Percentiles rank a stretch among this genome's conserved stretches.
Conservation (phyloP, 2,329 filamentous ascomycete genomes). For the Colletotrichum caudatum region DNA sequence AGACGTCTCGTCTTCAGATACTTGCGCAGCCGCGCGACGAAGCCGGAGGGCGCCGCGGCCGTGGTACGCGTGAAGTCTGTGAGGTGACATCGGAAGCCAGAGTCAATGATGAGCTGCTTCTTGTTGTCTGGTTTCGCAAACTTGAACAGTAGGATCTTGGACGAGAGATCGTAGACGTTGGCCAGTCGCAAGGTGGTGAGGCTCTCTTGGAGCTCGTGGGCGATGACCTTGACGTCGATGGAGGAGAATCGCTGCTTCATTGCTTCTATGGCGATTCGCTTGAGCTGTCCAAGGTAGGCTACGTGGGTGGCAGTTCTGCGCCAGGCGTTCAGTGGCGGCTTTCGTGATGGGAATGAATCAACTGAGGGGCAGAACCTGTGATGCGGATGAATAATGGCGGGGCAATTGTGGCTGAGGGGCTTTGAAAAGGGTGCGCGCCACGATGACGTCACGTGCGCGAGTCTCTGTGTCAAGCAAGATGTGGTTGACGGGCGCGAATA, state of each 20-base stretch:
- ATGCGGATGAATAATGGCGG: constrained; percentile 38
- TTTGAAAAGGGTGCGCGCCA: constrained; percentile 24
- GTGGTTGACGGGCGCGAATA: not conserved
- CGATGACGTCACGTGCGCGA: constrained; percentile 38
- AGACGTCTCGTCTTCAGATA: constrained; percentile 87
- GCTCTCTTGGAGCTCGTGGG: constrained; percentile 86
- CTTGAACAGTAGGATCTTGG: constrained; percentile 94
- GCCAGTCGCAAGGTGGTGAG: constrained; percentile 84
- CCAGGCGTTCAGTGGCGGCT: constrained; percentile 16
- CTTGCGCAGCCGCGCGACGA: constrained; percentile 88
- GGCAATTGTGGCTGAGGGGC: constrained; percentile 40
- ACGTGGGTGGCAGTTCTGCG: not conserved
- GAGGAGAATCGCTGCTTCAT: constrained; percentile 88
- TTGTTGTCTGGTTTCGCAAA: constrained; percentile 91
- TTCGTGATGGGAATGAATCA: constrained; percentile 5
- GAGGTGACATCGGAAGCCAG: constrained; percentile 94
- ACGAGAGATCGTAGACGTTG: constrained; percentile 96
- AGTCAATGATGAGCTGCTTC: constrained; percentile 92
- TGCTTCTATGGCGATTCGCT: constrained; percentile 43
- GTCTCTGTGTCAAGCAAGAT: not conserved
- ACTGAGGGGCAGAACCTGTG: constrained; percentile 39
- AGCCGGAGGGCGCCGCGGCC: constrained; percentile 84
- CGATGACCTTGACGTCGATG: constrained; percentile 88
- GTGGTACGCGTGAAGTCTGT: constrained; percentile 92
- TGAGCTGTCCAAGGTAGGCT: not conserved